A percentile compares a stretch with the other conserved stretches of the same genome.
Evolutionary conservation across 2,329 filamentous ascomycete genomes (phyloP).

Genomic region (Teratosphaeria zuluensis): DNA sequence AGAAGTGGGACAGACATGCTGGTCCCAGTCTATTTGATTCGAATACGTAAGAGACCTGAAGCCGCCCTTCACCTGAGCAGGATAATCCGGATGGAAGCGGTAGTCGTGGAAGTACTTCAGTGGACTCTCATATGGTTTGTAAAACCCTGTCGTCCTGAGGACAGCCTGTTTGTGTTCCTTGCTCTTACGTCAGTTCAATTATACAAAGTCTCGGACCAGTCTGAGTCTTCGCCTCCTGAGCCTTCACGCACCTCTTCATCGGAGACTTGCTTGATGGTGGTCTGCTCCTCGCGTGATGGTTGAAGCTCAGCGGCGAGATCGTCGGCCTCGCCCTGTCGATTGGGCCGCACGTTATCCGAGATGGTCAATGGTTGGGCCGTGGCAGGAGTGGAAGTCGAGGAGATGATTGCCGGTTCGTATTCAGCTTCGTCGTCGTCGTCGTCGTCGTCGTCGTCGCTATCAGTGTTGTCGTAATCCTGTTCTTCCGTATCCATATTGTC

Average conservation of each 20-base stretch:
- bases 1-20: slow-evolving; percentile 68
- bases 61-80: slow-evolving; percentile 59
- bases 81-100: slow-evolving; percentile 72
- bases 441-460: slow-evolving; percentile 4
- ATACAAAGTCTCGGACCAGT: slow-evolving; percentile 3
- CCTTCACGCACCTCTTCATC: slow-evolving; percentile 9
- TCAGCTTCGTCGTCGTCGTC: slow-evolving; percentile 6
- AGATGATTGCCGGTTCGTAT: neutral
- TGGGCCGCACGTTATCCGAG: neutral
- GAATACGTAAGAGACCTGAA: slow-evolving; percentile 88
- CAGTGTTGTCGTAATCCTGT: neutral
- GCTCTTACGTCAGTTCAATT: slow-evolving; percentile 6
- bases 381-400: neutral
- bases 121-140: slow-evolving; percentile 69
- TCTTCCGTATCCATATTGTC: neutral
- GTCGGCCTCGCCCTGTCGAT: slow-evolving; percentile 16
- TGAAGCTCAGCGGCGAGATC: slow-evolving; percentile 34
- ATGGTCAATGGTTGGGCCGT: neutral
- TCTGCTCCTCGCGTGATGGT: slow-evolving; percentile 12
- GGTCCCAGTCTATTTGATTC: slow-evolving; percentile 71
- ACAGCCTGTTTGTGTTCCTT: slow-evolving; percentile 2
- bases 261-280: neutral
- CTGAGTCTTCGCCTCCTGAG: slow-evolving; percentile 2
- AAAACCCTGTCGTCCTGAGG: slow-evolving; percentile 5
- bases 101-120: slow-evolving; percentile 76